Percentiles rank a stretch among this genome's conserved stretches.
phyloP scores from a whole-genome alignment of 2,329 filamentous ascomycete genomes.

The Massarina eburnea region DNA sequence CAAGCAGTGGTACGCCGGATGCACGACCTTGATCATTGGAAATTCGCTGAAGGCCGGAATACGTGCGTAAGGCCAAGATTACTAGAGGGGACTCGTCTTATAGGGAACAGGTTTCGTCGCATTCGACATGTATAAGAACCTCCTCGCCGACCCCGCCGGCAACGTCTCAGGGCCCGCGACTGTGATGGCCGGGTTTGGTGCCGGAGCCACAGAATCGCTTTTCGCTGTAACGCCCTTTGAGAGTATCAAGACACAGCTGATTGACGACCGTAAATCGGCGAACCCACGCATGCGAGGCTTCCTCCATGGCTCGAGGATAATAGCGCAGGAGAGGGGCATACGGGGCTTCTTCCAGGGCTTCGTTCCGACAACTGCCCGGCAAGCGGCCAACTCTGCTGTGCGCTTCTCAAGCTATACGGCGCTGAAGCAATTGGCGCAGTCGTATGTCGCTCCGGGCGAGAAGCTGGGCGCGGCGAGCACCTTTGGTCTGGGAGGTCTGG shows the following conservation, averaged over 20 bases:
- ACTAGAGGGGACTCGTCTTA: slow-evolving; percentile 7
- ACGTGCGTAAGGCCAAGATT: slow-evolving; percentile 58
- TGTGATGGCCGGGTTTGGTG: slow-evolving; percentile 90
- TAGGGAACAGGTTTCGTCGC: slow-evolving; percentile 74
- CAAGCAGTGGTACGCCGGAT: slow-evolving; percentile 94
- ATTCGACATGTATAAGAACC: slow-evolving; percentile 88
- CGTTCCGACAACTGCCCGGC: slow-evolving; percentile 88
- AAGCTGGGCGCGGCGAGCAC: slow-evolving; percentile 87
- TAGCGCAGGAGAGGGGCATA: slow-evolving; percentile 82
- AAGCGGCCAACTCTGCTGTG: slow-evolving; percentile 91
- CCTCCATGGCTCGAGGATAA: slow-evolving; percentile 83
- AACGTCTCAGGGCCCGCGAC: slow-evolving; percentile 88
- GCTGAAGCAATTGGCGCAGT: slow-evolving; percentile 86
- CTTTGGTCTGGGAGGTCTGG: slow-evolving; percentile 86
- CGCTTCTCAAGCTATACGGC: slow-evolving; percentile 90
- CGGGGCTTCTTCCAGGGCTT: slow-evolving; percentile 97
- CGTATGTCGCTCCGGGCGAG: slow-evolving; percentile 90
- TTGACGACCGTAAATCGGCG: slow-evolving; percentile 87
- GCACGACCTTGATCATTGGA: slow-evolving; percentile 93
- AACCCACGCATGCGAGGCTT: slow-evolving; percentile 90
- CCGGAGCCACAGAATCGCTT: slow-evolving; percentile 89
- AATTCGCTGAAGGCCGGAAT: slow-evolving; percentile 97
- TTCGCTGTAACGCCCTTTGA: slow-evolving; percentile 96
- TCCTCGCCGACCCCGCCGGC: slow-evolving; percentile 80
- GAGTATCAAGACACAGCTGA: slow-evolving; percentile 97